phyloP scores from a whole-genome alignment of 2,329 filamentous ascomycete species.

The Basipetospora chlamydospora region DNA sequence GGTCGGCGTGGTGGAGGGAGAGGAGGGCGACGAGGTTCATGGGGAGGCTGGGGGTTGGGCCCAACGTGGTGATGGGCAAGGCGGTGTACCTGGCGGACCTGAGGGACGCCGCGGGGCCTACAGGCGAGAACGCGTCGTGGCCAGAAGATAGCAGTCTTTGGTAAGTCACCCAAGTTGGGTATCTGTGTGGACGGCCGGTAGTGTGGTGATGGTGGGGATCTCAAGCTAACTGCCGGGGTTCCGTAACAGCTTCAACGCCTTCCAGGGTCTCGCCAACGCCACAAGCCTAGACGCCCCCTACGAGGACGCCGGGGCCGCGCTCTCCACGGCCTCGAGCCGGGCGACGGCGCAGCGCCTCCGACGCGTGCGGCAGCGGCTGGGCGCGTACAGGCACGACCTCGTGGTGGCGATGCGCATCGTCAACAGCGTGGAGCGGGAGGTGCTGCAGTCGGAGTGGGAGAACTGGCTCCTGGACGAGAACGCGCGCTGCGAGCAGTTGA shows the following conservation, averaged over 20 bases:
- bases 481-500: slow-evolving; percentile 52
- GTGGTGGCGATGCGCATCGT: slow-evolving; percentile 81
- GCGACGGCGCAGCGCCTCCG: slow-evolving; percentile 52
- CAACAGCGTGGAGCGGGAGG: slow-evolving; percentile 76
- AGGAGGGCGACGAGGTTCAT: slow-evolving; percentile 69
- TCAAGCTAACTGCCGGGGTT: too few relatives aligned
- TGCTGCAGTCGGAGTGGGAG: slow-evolving; percentile 81
- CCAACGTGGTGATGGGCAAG: slow-evolving; percentile 69
- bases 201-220: too few relatives aligned
- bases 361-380: slow-evolving; percentile 69
- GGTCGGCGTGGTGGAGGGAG: slow-evolving; percentile 73
- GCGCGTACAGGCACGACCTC: slow-evolving; percentile 74
- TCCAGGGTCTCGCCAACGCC: slow-evolving; percentile 41
- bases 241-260: slow-evolving; percentile 39
- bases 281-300: slow-evolving; percentile 43
- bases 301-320: slow-evolving; percentile 33
- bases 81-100: slow-evolving; percentile 74
- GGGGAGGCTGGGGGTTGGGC: slow-evolving; percentile 62
- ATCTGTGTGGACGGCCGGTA: neutral
- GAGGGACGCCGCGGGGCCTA: slow-evolving; percentile 41
- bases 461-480: slow-evolving; percentile 78
- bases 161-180: slow-evolving; percentile 20
- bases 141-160: slow-evolving; percentile 37
- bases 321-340: slow-evolving; percentile 33
- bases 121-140: slow-evolving; percentile 17